These are phyloP conservation scores for Byssothecium circinans DNA, from an alignment of 2,329 filamentous ascomycete species.

Conservation along the genomic window DNA sequence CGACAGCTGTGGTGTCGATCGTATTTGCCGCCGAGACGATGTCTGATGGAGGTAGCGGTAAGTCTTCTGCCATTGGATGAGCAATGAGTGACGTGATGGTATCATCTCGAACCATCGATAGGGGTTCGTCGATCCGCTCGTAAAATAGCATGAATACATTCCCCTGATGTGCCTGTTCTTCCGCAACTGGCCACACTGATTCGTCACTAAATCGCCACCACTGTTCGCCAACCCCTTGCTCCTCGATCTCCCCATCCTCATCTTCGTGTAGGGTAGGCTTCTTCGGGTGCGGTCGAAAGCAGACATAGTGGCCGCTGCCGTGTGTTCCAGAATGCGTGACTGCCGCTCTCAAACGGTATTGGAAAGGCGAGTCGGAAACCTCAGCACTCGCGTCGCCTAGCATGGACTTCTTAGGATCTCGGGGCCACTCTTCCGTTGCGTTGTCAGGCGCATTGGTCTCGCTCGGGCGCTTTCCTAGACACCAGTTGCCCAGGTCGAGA, in stretches of 20 bases:
- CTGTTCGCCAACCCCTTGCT: conserved; percentile 45
- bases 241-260: conserved; percentile 16
- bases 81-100: background rate
- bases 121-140: conserved; percentile 59
- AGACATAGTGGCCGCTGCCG: conserved; percentile 95
- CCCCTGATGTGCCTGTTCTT: conserved; percentile 69
- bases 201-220: conserved; percentile 97
- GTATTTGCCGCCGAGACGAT: background rate
- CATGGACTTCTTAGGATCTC: conserved; percentile 72
- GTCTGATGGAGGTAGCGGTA: conserved; percentile 23
- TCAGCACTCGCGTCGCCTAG: conserved; percentile 57
- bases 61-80: conserved; percentile 9
- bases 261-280: background rate
- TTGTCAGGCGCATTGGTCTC: conserved; percentile 31
- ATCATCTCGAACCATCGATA: conserved; percentile 29
- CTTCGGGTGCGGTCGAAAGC: conserved; percentile 72
- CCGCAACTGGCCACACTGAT: conserved; percentile 72
- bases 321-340: conserved; percentile 89
- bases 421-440: conserved; percentile 67
- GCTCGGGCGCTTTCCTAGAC: conserved; percentile 61
- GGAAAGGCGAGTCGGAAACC: conserved; percentile 39
- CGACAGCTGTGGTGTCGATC: conserved; percentile 12
- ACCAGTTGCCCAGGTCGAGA: conserved; percentile 83
- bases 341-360: conserved; percentile 80
- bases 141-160: conserved; percentile 99